Evolutionary conservation across 2,329 filamentous ascomycete species (phyloP), one percentile per base, ranked within the genome.

Genomic region (Talaromyces sp.): DNA sequence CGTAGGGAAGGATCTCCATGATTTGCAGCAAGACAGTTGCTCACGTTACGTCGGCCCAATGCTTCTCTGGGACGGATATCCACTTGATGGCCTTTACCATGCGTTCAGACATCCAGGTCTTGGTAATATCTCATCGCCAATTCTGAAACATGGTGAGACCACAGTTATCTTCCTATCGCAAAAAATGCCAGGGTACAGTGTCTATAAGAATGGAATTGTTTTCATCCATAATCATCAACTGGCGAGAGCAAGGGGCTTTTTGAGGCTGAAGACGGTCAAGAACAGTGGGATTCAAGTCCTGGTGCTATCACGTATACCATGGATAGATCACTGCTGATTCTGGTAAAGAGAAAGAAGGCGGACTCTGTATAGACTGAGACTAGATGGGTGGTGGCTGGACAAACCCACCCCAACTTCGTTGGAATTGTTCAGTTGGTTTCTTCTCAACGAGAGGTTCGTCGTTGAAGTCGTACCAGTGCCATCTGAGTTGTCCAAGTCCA

Each of bases 51-150:
- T 58, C 19, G 40, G 54, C 34, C 31, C 54, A 27, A 40, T 58
- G 34, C 54, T 58, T 58, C 31, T 34, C 34, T 58, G 54, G 54
- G 54, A 58, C 19, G 54, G 54, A 25, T 58, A 58, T 58, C 34
- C 54, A 10, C 54, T 58, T 38, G 54, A 58, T 43, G 22, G 19
- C 34, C 7, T 17, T 40, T 38, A 38, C n/a, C 36, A 40, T 58
- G 54, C 54, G 40, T 58, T 58, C 34, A 40, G 34, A 58, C 54
- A 43, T 58, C 54, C 19, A 8, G 54, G 54, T 40, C 54, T 58
- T 10, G 54, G 54, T 40, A 58, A 40, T 43, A 58, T 58, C 54
- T 58, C 54, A 17, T 58, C 54, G 31, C 34, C 54, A 40, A 58
- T 58, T 29, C 19, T 58, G 54, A 58, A 58, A 15, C 19, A 17